Conservation (phyloP, 1,284 basidiomycete species). For the Ustilago curta region DNA sequence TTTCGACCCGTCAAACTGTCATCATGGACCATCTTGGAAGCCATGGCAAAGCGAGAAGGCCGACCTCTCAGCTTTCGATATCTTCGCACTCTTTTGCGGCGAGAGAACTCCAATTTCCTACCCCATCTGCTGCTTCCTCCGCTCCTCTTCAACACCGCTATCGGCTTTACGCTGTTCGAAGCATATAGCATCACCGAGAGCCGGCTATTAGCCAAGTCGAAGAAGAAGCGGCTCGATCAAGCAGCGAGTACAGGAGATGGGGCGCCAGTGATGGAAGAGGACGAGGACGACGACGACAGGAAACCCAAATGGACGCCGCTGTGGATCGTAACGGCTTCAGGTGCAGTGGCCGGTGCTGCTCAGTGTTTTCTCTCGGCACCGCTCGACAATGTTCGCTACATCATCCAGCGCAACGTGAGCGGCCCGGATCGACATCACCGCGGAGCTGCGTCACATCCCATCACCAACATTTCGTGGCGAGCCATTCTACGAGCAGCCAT, state of each 20-base stretch:
- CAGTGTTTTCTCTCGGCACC: slow-evolving; percentile 70
- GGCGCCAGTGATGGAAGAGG: background rate
- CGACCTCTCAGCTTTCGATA: slow-evolving; percentile 62
- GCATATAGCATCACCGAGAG: slow-evolving; percentile 64
- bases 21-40: slow-evolving; percentile 69
- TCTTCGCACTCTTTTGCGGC: slow-evolving; percentile 64
- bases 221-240: background rate
- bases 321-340: slow-evolving; percentile 63
- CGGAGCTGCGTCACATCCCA: background rate
- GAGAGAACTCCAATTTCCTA: slow-evolving; percentile 60
- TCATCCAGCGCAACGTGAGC: slow-evolving; percentile 63
- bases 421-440: slow-evolving; percentile 10
- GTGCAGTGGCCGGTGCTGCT: slow-evolving; percentile 69
- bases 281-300: background rate
- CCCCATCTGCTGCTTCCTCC: slow-evolving; percentile 67
- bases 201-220: slow-evolving; percentile 30
- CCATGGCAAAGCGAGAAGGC: slow-evolving; percentile 69
- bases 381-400: slow-evolving; percentile 70
- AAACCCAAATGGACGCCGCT: slow-evolving; percentile 54
- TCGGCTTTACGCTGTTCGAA: slow-evolving; percentile 70
- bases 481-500: slow-evolving; percentile 63
- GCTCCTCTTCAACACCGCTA: slow-evolving; percentile 67
- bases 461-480: slow-evolving; percentile 58
- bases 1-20: slow-evolving; percentile 70
- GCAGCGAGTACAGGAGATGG: background rate